Base-by-base conservation (phyloP, 164 flowering plant genomes). In the Dillenia suffruticosa region DNA sequence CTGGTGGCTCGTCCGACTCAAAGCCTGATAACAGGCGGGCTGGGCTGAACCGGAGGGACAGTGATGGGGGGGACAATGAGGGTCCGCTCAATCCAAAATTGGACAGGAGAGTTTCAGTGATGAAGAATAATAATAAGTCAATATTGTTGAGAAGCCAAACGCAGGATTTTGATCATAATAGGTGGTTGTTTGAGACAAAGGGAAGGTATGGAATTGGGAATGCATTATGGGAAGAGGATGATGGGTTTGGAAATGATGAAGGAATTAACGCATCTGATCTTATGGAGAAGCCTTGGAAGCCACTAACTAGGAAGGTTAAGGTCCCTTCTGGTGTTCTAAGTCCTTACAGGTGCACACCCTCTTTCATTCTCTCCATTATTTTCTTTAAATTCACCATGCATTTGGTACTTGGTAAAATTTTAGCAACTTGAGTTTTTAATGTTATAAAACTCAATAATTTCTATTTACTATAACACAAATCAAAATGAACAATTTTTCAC, bases 281-380 rank as follows among this genome's bases (percentile, higher is more conserved):
- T 32, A 57, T 82, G 66, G 87, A 84, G 69, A 86, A 79, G 63
- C 86, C 91, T 1, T 86, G 91, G 91, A 80, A 77, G 61, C 91
- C 91, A 1, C 77, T 86, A 46, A 82, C 87, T 1, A 71, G 88
- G 47, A 81, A 78, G 54, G 22, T 84, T 9, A 62, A 64, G 13
- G 51, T 84, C 49, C 76, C 85, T 2, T 46, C 78, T 2, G 67
- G 43, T 3, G 49, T 82, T 24, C 81, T 86, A 13, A 86, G 91
- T 68, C 91, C 91, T 64, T 86, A 86, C 81, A 81, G 87, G 87
- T 83, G 17, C 53, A 9, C 43, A 15, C 13, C 32, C 46, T 32
- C 45, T 14, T 10, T 46, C 17, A 19, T 19, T 54, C 75, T 76
- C 81, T 66, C 40, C 40, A 32, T 32, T 32, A 32, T 4, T 32